Evolutionary conservation across 768 basidiomycete species (phyloP).

Genomic region (Rubroboletus pulcherrimus): DNA sequence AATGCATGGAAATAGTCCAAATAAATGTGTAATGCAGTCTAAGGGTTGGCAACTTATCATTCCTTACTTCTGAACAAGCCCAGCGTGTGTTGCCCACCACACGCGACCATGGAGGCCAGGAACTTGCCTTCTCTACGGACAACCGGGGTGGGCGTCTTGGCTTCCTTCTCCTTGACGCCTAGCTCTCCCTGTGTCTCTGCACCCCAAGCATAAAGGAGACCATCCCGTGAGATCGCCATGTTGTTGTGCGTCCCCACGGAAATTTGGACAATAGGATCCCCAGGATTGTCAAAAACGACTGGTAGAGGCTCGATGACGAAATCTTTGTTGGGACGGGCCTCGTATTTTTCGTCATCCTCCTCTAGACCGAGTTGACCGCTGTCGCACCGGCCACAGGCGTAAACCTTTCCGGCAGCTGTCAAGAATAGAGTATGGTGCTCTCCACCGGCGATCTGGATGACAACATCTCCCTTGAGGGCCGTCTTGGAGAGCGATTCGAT

Average conservation of each 20-base stretch:
- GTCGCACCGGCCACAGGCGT: slow-evolving; percentile 81
- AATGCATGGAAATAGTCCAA: slow-evolving; percentile 16
- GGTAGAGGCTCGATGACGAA: slow-evolving; percentile 64
- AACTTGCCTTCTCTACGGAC: slow-evolving; percentile 72
- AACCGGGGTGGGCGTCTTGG: slow-evolving; percentile 59
- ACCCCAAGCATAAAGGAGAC: slow-evolving; percentile 75
- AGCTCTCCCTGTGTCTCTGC: slow-evolving; percentile 76
- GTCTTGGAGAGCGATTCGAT: slow-evolving; percentile 62
- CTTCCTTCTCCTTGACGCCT: slow-evolving; percentile 59
- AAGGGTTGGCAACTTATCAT: slow-evolving; percentile 11
- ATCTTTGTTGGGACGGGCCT: slow-evolving; percentile 50
- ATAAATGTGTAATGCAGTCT: slow-evolving; percentile 16
- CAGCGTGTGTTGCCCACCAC: slow-evolving; percentile 77
- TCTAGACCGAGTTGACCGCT: slow-evolving; percentile 75
- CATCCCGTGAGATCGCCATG: slow-evolving; percentile 61
- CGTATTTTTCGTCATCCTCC: slow-evolving; percentile 65
- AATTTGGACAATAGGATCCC: slow-evolving; percentile 63
- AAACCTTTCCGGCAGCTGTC: slow-evolving; percentile 78
- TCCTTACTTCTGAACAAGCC: slow-evolving; percentile 67
- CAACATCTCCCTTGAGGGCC: slow-evolving; percentile 54
- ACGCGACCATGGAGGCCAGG: slow-evolving; percentile 48
- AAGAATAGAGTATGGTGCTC: slow-evolving; percentile 91
- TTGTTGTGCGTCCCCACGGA: slow-evolving; percentile 72
- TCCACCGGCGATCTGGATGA: slow-evolving; percentile 76
- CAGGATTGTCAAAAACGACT: slow-evolving; percentile 57